Percentiles rank a stretch among this genome's conserved stretches.
These are phyloP conservation scores for Dichotomopilus funicola DNA, from an alignment of 2,329 filamentous ascomycete species.

Conservation along the genomic window DNA sequence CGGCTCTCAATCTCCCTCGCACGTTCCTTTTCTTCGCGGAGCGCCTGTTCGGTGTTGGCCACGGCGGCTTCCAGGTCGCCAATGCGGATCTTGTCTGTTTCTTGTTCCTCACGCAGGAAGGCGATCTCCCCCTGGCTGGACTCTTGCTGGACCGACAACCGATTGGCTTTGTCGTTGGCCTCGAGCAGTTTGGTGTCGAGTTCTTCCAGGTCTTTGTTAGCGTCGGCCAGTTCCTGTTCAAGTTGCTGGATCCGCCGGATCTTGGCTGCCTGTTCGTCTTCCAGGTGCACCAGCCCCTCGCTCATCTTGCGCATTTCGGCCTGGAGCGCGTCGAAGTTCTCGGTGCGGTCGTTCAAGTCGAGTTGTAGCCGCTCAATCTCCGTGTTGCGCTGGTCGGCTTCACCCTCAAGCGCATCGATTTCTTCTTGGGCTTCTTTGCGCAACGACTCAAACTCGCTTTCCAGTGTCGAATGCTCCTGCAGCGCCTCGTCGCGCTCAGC, in stretches of 20 bases:
- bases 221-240: conserved; percentile 73
- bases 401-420: conserved; percentile 60
- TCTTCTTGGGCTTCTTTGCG: conserved; percentile 59
- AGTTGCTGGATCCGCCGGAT: conserved; percentile 72
- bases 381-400: conserved; percentile 64
- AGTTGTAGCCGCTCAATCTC: conserved; percentile 64
- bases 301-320: conserved; percentile 90
- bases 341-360: conserved; percentile 68
- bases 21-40: conserved; percentile 81
- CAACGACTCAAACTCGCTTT: conserved; percentile 55
- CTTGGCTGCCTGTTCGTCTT: conserved; percentile 82
- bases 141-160: conserved; percentile 84
- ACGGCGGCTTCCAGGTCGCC: conserved; percentile 83
- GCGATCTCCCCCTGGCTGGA: conserved; percentile 88
- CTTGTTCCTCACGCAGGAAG: conserved; percentile 93
- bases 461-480: conserved; percentile 51
- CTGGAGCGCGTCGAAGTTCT: conserved; percentile 88
- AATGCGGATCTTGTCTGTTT: conserved; percentile 95
- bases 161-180: conserved; percentile 78
- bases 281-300: conserved; percentile 76
- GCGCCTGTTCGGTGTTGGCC: conserved; percentile 66
- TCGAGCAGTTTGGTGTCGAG: conserved; percentile 80
- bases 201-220: conserved; percentile 79
- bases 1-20: conserved; percentile 64
- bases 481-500: conserved; percentile 81